phyloP scores from a whole-genome alignment of 2,329 filamentous ascomycete species.

The Epicoccum nigrum region DNA sequence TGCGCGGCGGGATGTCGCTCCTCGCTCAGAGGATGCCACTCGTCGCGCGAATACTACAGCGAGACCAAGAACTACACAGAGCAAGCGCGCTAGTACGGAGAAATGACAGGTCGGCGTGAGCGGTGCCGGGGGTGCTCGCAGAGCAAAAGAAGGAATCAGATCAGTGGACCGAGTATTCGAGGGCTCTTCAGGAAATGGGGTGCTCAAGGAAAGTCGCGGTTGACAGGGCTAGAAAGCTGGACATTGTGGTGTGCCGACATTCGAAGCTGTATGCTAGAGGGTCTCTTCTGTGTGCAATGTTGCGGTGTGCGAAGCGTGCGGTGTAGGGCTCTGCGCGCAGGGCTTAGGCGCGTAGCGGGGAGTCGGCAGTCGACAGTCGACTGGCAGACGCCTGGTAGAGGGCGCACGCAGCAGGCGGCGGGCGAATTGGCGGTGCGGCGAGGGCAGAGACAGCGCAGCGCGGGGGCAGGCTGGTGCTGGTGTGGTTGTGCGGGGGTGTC shows the following conservation, averaged over 20 bases:
- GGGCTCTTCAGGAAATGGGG: conserved; percentile 52
- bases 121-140: conserved; percentile 18
- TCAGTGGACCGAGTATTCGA: conserved; percentile 33
- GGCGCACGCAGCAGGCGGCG: conserved; percentile 1
- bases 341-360: conserved; percentile 16
- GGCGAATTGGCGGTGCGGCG: conserved; percentile 1
- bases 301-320: background rate
- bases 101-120: conserved; percentile 7
- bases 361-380: background rate
- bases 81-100: background rate
- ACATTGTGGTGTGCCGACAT: conserved; percentile 59
- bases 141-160: conserved; percentile 40
- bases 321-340: background rate
- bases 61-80: background rate
- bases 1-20: background rate
- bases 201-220: conserved; percentile 60
- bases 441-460: conserved; percentile 12
- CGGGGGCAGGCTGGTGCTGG: conserved; percentile 9
- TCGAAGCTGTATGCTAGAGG: conserved; percentile 28
- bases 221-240: conserved; percentile 53
- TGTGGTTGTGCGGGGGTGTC: conserved; percentile 13
- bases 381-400: background rate
- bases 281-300: conserved; percentile 5
- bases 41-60: background rate
- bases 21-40: too few species aligned